Base-by-base conservation (phyloP, 768 basidiomycete genomes). In the Heimioporus sp. region DNA sequence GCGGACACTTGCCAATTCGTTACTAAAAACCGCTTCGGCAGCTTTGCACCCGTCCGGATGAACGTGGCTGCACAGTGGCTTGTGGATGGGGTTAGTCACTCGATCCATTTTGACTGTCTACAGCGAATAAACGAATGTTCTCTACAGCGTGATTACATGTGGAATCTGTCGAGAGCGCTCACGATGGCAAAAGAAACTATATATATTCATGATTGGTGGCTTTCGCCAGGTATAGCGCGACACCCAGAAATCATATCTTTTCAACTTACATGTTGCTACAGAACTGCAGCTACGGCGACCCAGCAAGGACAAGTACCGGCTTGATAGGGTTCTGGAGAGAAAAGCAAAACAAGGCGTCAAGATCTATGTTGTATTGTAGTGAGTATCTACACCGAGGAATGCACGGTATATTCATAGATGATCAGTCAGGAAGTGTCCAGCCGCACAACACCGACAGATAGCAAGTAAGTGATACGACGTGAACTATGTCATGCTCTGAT, bases 141-240 rank as follows among this genome's bases (percentile, higher is more conserved):
- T 53, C n/a, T 28, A 15, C 53, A 95, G 90, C 85, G 96, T 11
- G 96, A 99, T 67, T 99, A 99, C 65, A 96, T 93, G 72, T 99
- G 96, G 97, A 96, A 95, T 64, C 73, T 99, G 20, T 92, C 91
- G 20, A 81, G 92, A 37, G 96, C 96, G 0, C 86, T 99, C 43
- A 76, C 90, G 21, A 79, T 97, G 59, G 96, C 96, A 1, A 87
- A 86, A 65, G 87, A 92, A 61, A 78, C 73, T 41, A 93, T 97
- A 49, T 95, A 93, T 65, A 97, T 98, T 35, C 97, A 98, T 65
- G 96, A 96, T 70, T 98, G 96, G 96, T 98, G 96, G 97, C 73
- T 94, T 20, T 92, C 92, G 21, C 92, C 92, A 4, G 87, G 90
- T 90, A 64, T 48, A 63, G 61, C 30, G 31, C 11, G 8, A 36